Evolutionary conservation across 495 filamentous ascomycete genomes (phyloP), one percentile per base, ranked within the genome.

Genomic region (Hyphodiscus hymeniophilus): DNA sequence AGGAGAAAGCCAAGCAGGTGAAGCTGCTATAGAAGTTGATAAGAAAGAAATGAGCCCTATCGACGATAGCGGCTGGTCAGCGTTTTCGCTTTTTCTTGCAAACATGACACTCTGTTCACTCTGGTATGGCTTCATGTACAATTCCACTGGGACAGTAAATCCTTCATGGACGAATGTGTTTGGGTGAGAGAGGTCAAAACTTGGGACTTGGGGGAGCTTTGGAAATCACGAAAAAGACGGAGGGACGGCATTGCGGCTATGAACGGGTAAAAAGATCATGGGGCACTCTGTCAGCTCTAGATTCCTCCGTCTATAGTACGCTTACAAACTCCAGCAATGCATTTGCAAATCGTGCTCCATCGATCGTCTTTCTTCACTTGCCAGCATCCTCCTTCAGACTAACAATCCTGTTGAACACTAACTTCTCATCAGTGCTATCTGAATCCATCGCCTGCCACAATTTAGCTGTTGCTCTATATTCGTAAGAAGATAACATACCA

Each of bases 381-480:
- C 82, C 81, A 18, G 75, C 65, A 67, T 94, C 89, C 66, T 97
- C 90, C 72, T 95, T 96, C 55, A 98, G 69, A 33, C 82, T 84
- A 30, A 96, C 90, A 58, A 98, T 96, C 33, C 87, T 76, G 67
- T 96, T 98, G 22, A 98, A 65, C 46, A 97, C 79, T 39, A 95
- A 66, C 59, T 80, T 84, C 26, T 82, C 82, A 24, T 79, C 77
- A 2, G 75, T 84, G n/a, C 75, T 80, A 58, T 95, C 90, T 7
- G 74, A 75, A 62, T 98, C 92, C 60, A 95, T 63, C 30, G 80
- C 70, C 57, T 59, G n/a, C 7, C n/a, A 32, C 35, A 20, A 42
- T 23, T 58, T 48, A 56, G 45, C 61, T 65, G 24, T 16, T 16
- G 10, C n/a, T n/a, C 1, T 13, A 23, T 10, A 20, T 7, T 21